Evolutionary conservation across 2,329 filamentous ascomycete species (phyloP).

Genomic region (Podosphaera fusca): DNA sequence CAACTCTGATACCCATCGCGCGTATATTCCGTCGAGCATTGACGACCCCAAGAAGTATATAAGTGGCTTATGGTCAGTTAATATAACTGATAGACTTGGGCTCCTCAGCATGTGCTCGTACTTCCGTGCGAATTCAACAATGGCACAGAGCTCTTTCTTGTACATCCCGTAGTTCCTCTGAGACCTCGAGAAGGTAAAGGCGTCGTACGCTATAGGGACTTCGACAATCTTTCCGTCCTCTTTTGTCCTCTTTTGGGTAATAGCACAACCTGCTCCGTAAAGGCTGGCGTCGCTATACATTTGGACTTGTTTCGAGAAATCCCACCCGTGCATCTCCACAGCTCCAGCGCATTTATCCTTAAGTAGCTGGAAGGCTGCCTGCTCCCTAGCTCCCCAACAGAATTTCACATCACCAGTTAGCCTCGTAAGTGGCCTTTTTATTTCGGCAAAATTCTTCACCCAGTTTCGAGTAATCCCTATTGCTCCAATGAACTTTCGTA

Average conservation of each 20-base stretch:
- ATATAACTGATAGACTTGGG: too few species aligned
- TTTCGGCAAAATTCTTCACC: background rate
- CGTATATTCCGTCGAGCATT: too few species aligned
- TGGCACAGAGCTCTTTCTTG: background rate
- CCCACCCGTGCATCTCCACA: background rate
- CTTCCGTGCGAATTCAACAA: slow-evolving; percentile 2
- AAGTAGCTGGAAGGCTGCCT: too few species aligned
- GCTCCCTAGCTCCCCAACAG: background rate
- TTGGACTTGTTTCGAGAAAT: background rate
- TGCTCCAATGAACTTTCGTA: background rate
- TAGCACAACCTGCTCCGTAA: slow-evolving; percentile 3
- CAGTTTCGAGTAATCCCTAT: background rate
- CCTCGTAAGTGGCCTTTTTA: too few species aligned
- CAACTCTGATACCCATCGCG: too few species aligned
- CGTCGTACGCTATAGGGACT: too few species aligned
- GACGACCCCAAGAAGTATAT: too few species aligned
- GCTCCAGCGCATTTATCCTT: background rate
- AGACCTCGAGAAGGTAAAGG: too few species aligned
- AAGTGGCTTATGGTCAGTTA: too few species aligned
- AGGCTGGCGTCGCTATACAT: background rate
- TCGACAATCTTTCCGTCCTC: too few species aligned
- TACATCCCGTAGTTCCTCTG: slow-evolving; percentile 2
- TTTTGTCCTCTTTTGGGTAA: too few species aligned
- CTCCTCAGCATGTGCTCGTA: slow-evolving; percentile 3
- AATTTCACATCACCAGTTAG: background rate